phyloP scores from a whole-genome alignment of 2,329 filamentous ascomycete species.

The Dothiorella sarmentorum region DNA sequence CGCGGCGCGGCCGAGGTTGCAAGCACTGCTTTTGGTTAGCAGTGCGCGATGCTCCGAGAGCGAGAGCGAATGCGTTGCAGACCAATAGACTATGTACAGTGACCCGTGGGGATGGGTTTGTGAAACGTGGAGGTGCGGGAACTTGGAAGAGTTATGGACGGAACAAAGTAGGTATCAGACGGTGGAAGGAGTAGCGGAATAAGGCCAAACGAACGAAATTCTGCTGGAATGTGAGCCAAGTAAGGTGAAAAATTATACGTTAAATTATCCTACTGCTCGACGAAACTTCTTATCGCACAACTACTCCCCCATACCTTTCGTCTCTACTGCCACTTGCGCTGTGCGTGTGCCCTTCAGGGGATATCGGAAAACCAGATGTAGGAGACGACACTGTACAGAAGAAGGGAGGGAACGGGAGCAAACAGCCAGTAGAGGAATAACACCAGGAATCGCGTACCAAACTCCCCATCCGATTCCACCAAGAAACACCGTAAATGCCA shows the following conservation, averaged over 20 bases:
- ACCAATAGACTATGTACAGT: neutral
- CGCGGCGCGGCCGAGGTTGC: neutral
- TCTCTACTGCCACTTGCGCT: neutral
- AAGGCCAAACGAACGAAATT: no score
- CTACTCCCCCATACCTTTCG: neutral
- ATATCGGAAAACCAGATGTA: neutral
- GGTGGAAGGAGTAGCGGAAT: no score
- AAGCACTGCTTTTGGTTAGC: no score
- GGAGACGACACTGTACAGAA: neutral
- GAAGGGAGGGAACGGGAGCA: neutral
- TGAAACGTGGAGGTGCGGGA: neutral
- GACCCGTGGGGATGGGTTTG: neutral
- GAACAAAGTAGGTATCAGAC: no score
- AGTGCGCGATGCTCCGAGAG: neutral
- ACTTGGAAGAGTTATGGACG: neutral
- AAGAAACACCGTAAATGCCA: constrained; percentile 5
- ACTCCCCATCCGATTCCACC: neutral
- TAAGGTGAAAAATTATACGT: constrained; percentile 1
- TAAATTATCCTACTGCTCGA: constrained; percentile 7
- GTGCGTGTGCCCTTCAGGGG: neutral
- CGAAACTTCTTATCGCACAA: neutral
- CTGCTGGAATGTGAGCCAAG: neutral
- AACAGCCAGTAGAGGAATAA: neutral
- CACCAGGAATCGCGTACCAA: neutral
- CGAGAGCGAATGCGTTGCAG: neutral